A percentile compares a stretch with the other conserved stretches of the same genome.
phyloP scores from a whole-genome alignment of 2,329 filamentous ascomycete genomes.

The Parastagonospora nodorum region DNA sequence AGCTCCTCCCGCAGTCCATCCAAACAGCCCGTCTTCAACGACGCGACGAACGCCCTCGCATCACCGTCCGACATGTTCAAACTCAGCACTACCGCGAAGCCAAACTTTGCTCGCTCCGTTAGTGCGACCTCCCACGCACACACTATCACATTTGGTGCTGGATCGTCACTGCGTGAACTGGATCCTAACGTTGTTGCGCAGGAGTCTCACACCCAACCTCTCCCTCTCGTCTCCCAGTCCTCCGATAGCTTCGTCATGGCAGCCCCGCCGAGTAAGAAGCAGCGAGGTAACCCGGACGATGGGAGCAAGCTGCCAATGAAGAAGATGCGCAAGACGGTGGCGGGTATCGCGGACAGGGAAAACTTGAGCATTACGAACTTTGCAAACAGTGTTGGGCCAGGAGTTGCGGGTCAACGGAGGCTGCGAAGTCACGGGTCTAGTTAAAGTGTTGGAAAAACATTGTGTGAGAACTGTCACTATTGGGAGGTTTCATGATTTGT shows the following conservation, averaged over 20 bases:
- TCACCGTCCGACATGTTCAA: slow-evolving; percentile 35
- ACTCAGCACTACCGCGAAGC: slow-evolving; percentile 21
- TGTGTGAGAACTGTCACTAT: not conserved
- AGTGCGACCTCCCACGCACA: slow-evolving; percentile 25
- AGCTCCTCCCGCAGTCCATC: slow-evolving; percentile 45
- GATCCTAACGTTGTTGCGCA: slow-evolving; percentile 53
- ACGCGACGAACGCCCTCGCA: slow-evolving; percentile 49
- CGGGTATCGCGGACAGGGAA: slow-evolving; percentile 45
- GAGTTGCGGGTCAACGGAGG: slow-evolving; percentile 41
- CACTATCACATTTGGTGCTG: slow-evolving; percentile 26
- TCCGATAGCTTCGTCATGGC: slow-evolving; percentile 33
- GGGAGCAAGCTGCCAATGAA: slow-evolving; percentile 53
- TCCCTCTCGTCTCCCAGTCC: slow-evolving; percentile 39
- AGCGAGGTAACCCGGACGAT: slow-evolving; percentile 40
- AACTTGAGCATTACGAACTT: slow-evolving; percentile 49
- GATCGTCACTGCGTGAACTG: slow-evolving; percentile 51
- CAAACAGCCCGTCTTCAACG: slow-evolving; percentile 60
- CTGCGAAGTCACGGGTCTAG: slow-evolving; percentile 46
- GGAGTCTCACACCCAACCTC: slow-evolving; percentile 36
- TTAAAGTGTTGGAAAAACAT: not conserved
- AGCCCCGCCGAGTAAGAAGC: slow-evolving; percentile 51
- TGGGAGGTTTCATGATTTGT: too few relatives aligned
- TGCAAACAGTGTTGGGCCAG: slow-evolving; percentile 47
- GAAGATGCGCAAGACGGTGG: slow-evolving; percentile 51
- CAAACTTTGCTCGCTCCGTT: slow-evolving; percentile 31